Evolutionary conservation across 805 yeast species (phyloP).

Genomic region (Metschnikowia cerradonensis): DNA sequence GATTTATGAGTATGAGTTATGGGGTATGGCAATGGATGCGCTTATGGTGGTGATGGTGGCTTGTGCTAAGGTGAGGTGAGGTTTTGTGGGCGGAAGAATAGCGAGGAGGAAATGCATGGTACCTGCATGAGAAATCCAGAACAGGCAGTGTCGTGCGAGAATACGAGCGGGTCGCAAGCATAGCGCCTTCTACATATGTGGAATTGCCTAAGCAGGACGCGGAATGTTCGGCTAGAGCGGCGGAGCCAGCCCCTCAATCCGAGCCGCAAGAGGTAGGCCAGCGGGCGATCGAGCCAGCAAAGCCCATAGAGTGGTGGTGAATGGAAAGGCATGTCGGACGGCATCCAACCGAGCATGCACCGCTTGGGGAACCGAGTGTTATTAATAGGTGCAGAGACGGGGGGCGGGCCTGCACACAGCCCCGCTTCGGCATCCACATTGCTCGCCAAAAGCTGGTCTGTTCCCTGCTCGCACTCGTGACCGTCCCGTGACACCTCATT

Average conservation of each 20-base stretch:
- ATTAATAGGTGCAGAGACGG: too few species aligned
- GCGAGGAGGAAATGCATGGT: constrained; percentile 1
- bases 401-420: neutral
- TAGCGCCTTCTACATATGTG: neutral
- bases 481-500: constrained; percentile 4
- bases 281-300: neutral
- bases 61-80: too few species aligned
- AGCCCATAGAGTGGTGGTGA: too few species aligned
- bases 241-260: neutral
- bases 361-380: too few species aligned
- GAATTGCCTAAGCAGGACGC: neutral
- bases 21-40: too few species aligned
- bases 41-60: too few species aligned
- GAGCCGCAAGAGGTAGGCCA: too few species aligned
- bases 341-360: too few species aligned
- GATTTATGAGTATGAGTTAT: too few species aligned
- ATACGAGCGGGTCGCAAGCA: constrained; percentile 4
- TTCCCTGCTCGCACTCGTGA: constrained; percentile 2
- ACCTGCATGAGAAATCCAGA: neutral
- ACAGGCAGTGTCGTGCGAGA: neutral
- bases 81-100: neutral
- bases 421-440: neutral
- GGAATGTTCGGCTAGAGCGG: constrained; percentile 3
- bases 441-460: constrained; percentile 2
- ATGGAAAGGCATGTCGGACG: too few species aligned